These are phyloP conservation scores for Scytalidium sp. DNA, from an alignment of 2,329 filamentous ascomycete genomes.

Conservation along the genomic window DNA sequence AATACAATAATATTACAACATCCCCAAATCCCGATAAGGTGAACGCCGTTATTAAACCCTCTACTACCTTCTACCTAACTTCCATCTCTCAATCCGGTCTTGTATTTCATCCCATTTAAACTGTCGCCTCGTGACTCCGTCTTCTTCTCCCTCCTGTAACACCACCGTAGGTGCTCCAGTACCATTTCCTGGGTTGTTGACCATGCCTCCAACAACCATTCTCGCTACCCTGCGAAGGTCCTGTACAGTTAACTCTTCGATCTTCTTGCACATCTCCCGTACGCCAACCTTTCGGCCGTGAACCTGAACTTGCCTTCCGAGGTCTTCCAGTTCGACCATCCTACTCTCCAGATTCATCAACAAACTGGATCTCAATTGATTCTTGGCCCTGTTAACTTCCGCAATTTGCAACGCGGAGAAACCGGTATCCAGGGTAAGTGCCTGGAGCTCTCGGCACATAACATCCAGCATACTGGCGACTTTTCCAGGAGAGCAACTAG, in stretches of 20 bases:
- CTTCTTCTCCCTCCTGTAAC: slow-evolving; percentile 80
- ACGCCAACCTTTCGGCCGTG: slow-evolving; percentile 91
- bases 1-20: background rate
- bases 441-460: slow-evolving; percentile 85
- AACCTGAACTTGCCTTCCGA: slow-evolving; percentile 94
- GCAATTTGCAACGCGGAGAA: slow-evolving; percentile 67
- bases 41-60: background rate
- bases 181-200: slow-evolving; percentile 71
- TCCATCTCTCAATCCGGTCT: slow-evolving; percentile 79
- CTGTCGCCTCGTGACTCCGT: slow-evolving; percentile 60
- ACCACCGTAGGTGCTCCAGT: slow-evolving; percentile 92
- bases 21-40: background rate
- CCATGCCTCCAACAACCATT: slow-evolving; percentile 72
- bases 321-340: slow-evolving; percentile 96
- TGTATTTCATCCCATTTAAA: slow-evolving; percentile 89
- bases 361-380: slow-evolving; percentile 84
- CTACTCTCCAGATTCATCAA: slow-evolving; percentile 97
- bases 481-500: slow-evolving; percentile 75
- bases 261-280: slow-evolving; percentile 85
- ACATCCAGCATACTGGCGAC: slow-evolving; percentile 87
- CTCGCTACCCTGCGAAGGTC: slow-evolving; percentile 82
- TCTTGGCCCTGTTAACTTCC: slow-evolving; percentile 93
- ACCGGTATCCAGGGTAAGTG: slow-evolving; percentile 73
- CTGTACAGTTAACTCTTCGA: slow-evolving; percentile 74
- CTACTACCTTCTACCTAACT: slow-evolving; percentile 63